These are phyloP conservation scores for Phytophthora tentaculata DNA, from an alignment of 352 stramenopile genomes.

Conservation along the genomic window DNA sequence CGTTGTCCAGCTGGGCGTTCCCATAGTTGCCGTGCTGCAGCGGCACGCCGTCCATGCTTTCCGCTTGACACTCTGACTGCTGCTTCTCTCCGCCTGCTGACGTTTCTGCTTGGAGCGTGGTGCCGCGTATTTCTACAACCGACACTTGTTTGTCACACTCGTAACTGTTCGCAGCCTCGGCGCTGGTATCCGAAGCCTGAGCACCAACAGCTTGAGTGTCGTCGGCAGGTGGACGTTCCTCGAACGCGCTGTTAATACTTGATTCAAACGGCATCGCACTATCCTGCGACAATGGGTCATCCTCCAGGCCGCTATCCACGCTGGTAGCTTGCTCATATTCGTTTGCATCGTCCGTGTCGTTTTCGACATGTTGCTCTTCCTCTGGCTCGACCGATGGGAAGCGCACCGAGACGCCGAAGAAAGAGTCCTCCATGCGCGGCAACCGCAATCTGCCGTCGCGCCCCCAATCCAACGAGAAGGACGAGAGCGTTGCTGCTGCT, in stretches of 20 bases:
- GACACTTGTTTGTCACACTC: constrained; percentile 24
- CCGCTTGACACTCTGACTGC: constrained; percentile 18
- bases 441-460: constrained; percentile 38
- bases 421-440: constrained; percentile 45
- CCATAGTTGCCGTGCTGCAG: constrained; percentile 22
- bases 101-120: constrained; percentile 33
- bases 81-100: background rate
- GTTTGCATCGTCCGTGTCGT: background rate
- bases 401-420: constrained; percentile 44
- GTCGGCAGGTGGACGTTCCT: constrained; percentile 1
- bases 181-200: constrained; percentile 12
- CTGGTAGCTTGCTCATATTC: constrained; percentile 9
- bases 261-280: constrained; percentile 13
- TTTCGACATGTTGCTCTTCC: constrained; percentile 8
- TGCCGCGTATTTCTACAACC: constrained; percentile 35
- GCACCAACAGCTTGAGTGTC: constrained; percentile 11
- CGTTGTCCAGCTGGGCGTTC: constrained; percentile 16
- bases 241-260: background rate
- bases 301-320: constrained; percentile 2
- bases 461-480: constrained; percentile 39
- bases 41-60: constrained; percentile 21
- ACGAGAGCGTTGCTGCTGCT: constrained; percentile 1
- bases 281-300: constrained; percentile 4
- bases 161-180: constrained; percentile 12
- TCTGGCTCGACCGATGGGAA: constrained; percentile 31